These are phyloP conservation scores for Lodderomyces theae DNA, from an alignment of 1,139 yeast genomes.

Conservation along the genomic window DNA sequence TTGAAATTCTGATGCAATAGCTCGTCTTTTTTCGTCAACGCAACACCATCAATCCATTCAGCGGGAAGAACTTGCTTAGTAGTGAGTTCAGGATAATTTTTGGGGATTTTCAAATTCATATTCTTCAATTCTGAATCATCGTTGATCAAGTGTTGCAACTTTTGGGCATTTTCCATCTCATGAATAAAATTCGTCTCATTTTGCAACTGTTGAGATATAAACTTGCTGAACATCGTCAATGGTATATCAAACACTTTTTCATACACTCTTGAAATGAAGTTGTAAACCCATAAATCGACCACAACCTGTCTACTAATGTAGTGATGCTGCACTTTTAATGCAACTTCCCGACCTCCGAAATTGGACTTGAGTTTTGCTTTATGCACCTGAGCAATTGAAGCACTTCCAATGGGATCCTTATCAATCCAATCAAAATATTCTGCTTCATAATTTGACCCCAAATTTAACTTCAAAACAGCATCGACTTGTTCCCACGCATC, in stretches of 20 bases:
- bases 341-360: conserved; percentile 49
- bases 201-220: conserved; percentile 54
- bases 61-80: conserved; percentile 54
- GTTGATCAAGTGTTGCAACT: conserved; percentile 20
- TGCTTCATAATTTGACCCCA: conserved; percentile 46
- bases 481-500: conserved; percentile 61
- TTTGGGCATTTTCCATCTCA: conserved; percentile 53
- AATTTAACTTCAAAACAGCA: conserved; percentile 39
- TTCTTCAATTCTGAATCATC: conserved; percentile 22
- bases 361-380: conserved; percentile 43
- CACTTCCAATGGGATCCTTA: conserved; percentile 62
- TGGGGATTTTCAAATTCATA: conserved; percentile 46
- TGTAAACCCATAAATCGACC: conserved; percentile 60
- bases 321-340: conserved; percentile 67
- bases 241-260: conserved; percentile 65
- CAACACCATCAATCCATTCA: conserved; percentile 77
- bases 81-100: conserved; percentile 43
- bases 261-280: conserved; percentile 50
- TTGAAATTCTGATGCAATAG: conserved; percentile 43
- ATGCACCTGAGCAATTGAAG: conserved; percentile 75
- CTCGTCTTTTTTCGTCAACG: conserved; percentile 46
- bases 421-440: conserved; percentile 47
- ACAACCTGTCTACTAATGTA: conserved; percentile 55
- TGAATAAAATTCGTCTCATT: conserved; percentile 61
- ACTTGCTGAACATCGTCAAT: conserved; percentile 52